These are phyloP conservation scores for Porpolomopsis calyptriformis DNA, from an alignment of 768 basidiomycete species.

Conservation along the genomic window DNA sequence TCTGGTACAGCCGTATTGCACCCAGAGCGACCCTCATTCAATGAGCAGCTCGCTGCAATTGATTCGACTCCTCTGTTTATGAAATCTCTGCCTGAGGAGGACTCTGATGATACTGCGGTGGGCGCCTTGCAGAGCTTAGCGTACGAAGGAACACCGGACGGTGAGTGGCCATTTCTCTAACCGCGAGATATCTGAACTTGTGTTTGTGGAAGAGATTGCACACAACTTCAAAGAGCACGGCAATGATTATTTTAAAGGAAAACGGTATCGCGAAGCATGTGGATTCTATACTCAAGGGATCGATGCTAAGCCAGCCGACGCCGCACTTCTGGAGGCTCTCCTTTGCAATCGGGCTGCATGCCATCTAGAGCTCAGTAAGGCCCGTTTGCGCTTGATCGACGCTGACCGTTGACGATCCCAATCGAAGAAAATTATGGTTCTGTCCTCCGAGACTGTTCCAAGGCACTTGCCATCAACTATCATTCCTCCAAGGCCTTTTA, in stretches of 20 bases:
- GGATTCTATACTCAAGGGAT: slow-evolving; percentile 87
- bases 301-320: slow-evolving; percentile 69
- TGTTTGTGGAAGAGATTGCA: slow-evolving; percentile 56
- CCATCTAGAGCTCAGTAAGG: slow-evolving; percentile 76
- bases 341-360: slow-evolving; percentile 88
- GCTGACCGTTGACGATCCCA: background rate
- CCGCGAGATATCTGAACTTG: slow-evolving; percentile 1
- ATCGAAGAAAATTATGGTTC: slow-evolving; percentile 74
- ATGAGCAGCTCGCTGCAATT: slow-evolving; percentile 33
- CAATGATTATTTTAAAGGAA: slow-evolving; percentile 86
- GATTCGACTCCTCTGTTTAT: slow-evolving; percentile 86
- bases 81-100: slow-evolving; percentile 70
- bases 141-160: slow-evolving; percentile 88
- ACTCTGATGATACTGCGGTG: slow-evolving; percentile 52
- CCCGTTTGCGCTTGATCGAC: background rate
- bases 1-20: background rate
- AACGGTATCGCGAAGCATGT: slow-evolving; percentile 76
- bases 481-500: slow-evolving; percentile 76
- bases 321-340: slow-evolving; percentile 48
- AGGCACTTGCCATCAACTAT: slow-evolving; percentile 50
- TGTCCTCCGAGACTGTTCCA: slow-evolving; percentile 78
- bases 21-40: slow-evolving; percentile 23
- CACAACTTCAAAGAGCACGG: slow-evolving; percentile 92
- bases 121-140: slow-evolving; percentile 78
- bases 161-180: slow-evolving; percentile 39